Evolutionary conservation across 176 grass and related monocot species (phyloP), one percentile per base, ranked within the genome.

Genomic region (Bonia amplexicaulis): DNA sequence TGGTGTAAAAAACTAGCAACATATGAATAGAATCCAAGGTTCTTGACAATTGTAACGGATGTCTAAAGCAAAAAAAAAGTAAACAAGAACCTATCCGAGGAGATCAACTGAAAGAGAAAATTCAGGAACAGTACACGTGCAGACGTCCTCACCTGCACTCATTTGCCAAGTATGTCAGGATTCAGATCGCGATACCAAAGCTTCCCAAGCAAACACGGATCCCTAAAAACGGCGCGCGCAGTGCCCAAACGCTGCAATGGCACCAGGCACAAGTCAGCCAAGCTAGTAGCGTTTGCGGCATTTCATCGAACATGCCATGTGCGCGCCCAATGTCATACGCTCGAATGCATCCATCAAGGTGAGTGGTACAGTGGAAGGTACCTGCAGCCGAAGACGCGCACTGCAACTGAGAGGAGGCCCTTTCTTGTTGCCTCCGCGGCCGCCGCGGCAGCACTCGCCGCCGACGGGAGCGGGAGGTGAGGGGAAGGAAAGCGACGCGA

Each of bases 131-230:
- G 2, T 46, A 11, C 19, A 71, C 17, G 16, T 20, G 29, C 54
- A 11, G 13, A 71, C 17, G 16, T 11, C 41, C 54, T 78, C 72
- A 91, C 86, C 90, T 23, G 86, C 86, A 78, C 82, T 91, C 90
- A 88, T 91, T 73, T 49, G 26, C 37, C 14, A 80, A 71, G 41
- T 4, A 41, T 3, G 12, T 85, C 52, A 13, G 3, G 66, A 65
- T 66, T 68, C 54, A 3, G 40, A 75, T 14, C 12, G 25, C 8
- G 4, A 20, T 37, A 77, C 35, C 31, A 25, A 35, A 22, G 3
- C 45, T 84, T 72, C 66, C 29, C 40, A 39, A 60, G 20, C 48
- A 25, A 45, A 27, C 12, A 26, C 0, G 1, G 26, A 69, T 70
- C 16, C 61, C 66, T 48, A 19, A 14, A 23, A 79, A 84, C 22